Base-by-base conservation (phyloP, 768 basidiomycete genomes). In the Tephrocybe sp. region DNA sequence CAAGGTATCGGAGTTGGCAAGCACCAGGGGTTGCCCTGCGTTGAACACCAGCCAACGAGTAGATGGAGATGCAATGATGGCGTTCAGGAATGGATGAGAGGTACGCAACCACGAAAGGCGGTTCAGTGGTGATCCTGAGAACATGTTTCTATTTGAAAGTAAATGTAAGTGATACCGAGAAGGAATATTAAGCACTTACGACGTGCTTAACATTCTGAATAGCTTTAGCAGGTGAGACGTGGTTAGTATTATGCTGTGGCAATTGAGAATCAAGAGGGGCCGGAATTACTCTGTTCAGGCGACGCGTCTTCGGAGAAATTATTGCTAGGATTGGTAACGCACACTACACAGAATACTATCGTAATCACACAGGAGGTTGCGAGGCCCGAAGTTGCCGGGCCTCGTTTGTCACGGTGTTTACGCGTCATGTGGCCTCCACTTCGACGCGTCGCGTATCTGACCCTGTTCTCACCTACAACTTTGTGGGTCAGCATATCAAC, bases 41-140 rank as follows among this genome's bases (percentile, higher is more conserved):
- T 86, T 84, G 73, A 93, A 90, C 15, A 94, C 57, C 36, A 96
- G 64, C 87, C 95, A 98, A 40, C 78, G 75, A 0, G 93, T 80
- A 3, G 80, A 63, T 0, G 83, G 78, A 11, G 81, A 74, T 14
- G 62, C 65, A 32, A 87, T 70, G 58, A 93, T 75, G 17, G 84
- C 75, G 51, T 92, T 90, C 42, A 98, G 76, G 68, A 94, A 92
- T 7, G 78, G 65, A 24, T 83, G 79, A 12, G 89, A 91, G 3
- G 83, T 68, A 23, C 91, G 78, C 30, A 94, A 76, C 85, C 93
- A 93, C 1, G 88, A 84, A 17, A 93, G 75, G 14, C 91, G 85
- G 65, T 92, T 92, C 26, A 92, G 69, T 37, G 88, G 83, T 48
- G 90, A 88, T 34, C 87, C 86, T 6, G 72, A 67, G 58, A 72